Percentiles rank a stretch among this genome's conserved stretches.
Conservation (phyloP, 495 filamentous ascomycete genomes). For the Bacidia rubella region DNA sequence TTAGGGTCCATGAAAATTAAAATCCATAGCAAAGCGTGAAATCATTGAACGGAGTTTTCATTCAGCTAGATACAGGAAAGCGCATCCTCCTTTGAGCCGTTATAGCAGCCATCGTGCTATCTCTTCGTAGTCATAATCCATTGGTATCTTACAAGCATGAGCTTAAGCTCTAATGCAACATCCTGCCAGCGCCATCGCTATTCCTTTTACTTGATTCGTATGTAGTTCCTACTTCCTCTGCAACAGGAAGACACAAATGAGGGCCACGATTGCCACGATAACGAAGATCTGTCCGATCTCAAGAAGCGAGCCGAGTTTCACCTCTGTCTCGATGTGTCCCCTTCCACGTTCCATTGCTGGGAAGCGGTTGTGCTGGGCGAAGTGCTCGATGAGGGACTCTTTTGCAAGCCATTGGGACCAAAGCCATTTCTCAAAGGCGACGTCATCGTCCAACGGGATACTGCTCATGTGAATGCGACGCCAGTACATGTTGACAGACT, state of each 20-base stretch:
- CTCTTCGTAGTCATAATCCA: neutral
- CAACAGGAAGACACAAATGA: neutral
- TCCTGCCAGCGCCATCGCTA: too few relatives aligned
- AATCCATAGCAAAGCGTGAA: too few relatives aligned
- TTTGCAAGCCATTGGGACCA: slow-evolving; percentile 49
- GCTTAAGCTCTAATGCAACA: too few relatives aligned
- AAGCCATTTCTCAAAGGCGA: slow-evolving; percentile 46
- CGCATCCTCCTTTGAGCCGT: neutral
- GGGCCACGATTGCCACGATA: neutral
- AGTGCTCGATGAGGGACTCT: slow-evolving; percentile 45
- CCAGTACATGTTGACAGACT: slow-evolving; percentile 61
- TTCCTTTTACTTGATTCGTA: too few relatives aligned
- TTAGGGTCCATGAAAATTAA: too few relatives aligned
- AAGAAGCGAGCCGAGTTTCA: slow-evolving; percentile 35
- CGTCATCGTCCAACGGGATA: slow-evolving; percentile 45
- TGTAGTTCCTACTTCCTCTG: too few relatives aligned
- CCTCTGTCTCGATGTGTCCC: slow-evolving; percentile 47
- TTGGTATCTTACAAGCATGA: neutral
- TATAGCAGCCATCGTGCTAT: neutral
- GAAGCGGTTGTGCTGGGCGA: slow-evolving; percentile 43
- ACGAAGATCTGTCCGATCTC: slow-evolving; percentile 45
- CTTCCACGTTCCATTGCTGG: slow-evolving; percentile 39
- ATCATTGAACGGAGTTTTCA: too few relatives aligned
- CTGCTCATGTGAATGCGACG: slow-evolving; percentile 42
- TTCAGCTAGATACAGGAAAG: neutral